phyloP scores from a whole-genome alignment of 1,284 basidiomycete genomes.

The Golubevia pallescens region DNA sequence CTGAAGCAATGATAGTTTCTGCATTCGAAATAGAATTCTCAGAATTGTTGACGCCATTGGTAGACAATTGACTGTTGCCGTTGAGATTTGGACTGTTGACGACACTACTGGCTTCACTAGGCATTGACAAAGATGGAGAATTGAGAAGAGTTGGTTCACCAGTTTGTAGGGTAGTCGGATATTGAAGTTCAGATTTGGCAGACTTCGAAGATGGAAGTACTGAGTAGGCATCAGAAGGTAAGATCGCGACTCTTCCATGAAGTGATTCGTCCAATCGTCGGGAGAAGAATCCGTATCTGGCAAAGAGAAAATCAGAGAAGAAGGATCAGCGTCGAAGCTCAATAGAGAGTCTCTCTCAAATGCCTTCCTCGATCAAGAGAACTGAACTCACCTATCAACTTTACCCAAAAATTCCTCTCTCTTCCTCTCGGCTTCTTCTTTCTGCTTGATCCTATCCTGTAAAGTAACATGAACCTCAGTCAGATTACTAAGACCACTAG shows the following conservation, averaged over 20 bases:
- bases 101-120: too few species aligned
- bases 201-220: background rate
- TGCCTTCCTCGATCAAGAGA: background rate
- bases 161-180: too few species aligned
- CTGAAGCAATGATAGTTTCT: too few species aligned
- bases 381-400: conserved; percentile 25
- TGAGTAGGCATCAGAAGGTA: background rate
- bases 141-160: too few species aligned
- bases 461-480: conserved; percentile 12
- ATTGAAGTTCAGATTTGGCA: background rate
- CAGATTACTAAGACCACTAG: too few species aligned
- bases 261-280: background rate
- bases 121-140: too few species aligned
- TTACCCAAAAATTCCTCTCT: conserved; percentile 27
- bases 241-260: background rate
- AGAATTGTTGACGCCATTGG: too few species aligned
- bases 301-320: background rate
- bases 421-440: conserved; percentile 25
- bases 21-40: too few species aligned
- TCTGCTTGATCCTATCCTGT: conserved; percentile 20
- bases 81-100: too few species aligned
- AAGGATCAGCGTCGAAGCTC: background rate
- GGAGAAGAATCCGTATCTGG: conserved; percentile 28
- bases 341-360: background rate
- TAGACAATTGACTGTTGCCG: too few species aligned